Conservation (phyloP, 257 asterid species). For the Primulina tabacum region DNA sequence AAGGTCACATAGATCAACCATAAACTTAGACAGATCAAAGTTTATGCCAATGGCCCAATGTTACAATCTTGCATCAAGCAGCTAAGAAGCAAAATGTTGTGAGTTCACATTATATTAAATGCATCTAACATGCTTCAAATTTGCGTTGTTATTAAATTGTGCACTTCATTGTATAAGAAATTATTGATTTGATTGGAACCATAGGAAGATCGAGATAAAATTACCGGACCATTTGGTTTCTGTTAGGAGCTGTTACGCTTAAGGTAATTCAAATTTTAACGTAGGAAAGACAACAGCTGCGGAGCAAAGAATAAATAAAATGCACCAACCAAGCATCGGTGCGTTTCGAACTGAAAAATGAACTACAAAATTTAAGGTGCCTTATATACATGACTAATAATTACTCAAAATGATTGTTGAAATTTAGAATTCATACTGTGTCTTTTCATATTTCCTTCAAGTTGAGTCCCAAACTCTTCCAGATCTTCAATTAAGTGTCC, state of each 20-base stretch:
- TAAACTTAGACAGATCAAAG: neutral
- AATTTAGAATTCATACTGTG: constrained; percentile 52
- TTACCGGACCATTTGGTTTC: neutral
- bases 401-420: neutral
- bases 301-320: too few species aligned
- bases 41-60: neutral
- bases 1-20: neutral
- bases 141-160: neutral
- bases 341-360: constrained; percentile 10
- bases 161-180: neutral
- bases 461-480: constrained; percentile 68
- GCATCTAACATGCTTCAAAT: neutral
- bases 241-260: neutral
- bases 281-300: too few species aligned
- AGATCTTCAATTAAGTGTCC: constrained; percentile 58
- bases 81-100: too few species aligned
- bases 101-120: too few species aligned
- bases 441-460: constrained; percentile 61
- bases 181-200: neutral
- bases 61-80: too few species aligned
- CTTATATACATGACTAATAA: neutral
- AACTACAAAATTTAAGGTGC: constrained; percentile 15
- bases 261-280: neutral
- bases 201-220: neutral
- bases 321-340: constrained; percentile 2